Base-by-base conservation (phyloP, 2,329 filamentous ascomycete genomes). In the Hymenotorrendiella dingleyae region DNA sequence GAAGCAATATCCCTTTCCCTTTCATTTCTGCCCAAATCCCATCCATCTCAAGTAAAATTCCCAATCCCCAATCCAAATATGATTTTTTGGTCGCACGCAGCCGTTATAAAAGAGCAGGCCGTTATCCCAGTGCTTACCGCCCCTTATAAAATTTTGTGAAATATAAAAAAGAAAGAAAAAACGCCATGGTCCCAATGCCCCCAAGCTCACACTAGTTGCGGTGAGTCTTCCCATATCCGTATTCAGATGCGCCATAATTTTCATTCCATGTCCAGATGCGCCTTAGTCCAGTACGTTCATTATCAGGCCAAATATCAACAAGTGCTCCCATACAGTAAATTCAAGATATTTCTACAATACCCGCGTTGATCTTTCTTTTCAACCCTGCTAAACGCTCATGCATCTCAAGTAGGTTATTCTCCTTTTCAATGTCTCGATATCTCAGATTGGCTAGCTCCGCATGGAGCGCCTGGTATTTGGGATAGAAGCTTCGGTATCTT, bases 381-480 rank as follows among this genome's bases (percentile, higher is more conserved):
- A 82, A 71, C n/a, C 52, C 51, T 49, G 71, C 66, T 36, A 83
- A 62, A 24, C 70, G 66, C 21, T 68, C 62, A 43, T 74, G 71
- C 76, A 82, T 75, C 11, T 73, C 68, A 22, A 72, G 54, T 34
- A 82, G 58, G 36, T 72, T 60, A 5, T 64, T 63, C 39, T 82
- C 60, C 55, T 75, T 72, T 44, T 70, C 64, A 0, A 71, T 68
- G 3, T 78, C 75, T 38, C 76, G 67, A 27, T 68, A 43, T 22
- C 26, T 29, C 49, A 74, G 54, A 5, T 60, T 67, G 14, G 65
- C 62, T 45, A 83, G 68, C 61, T 81, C 71, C 46, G 68, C 61
- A 55, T 82, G 77, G 33, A 82, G 63, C 10, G 67, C 60, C 55
- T 74, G 68, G 56, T 83, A 82, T 46, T 70, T 70, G 40, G 71